Conservation (phyloP, 345 rosid genomes). For the Rhodomyrtus tomentosa region DNA sequence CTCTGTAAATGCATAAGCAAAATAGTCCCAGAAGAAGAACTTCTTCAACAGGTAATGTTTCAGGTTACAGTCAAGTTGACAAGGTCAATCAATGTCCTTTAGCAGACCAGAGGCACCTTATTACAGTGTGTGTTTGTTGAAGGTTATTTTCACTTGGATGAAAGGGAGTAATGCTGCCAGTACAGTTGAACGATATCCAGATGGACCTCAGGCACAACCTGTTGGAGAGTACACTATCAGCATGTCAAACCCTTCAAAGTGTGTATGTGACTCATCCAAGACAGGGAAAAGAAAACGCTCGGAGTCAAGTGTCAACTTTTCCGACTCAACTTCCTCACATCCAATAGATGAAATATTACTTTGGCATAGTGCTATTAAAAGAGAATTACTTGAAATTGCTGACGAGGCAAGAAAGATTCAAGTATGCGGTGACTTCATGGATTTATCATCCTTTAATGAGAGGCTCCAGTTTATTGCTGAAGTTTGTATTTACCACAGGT, state of each 20-base stretch:
- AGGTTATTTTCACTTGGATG: constrained; percentile 88
- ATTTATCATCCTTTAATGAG: constrained; percentile 67
- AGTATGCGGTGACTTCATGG: constrained; percentile 59
- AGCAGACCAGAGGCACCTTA: background rate
- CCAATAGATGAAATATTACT: constrained; percentile 81
- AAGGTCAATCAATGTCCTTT: background rate
- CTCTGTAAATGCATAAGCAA: constrained; percentile 37
- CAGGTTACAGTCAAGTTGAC: background rate
- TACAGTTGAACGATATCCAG: constrained; percentile 10
- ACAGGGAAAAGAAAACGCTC: constrained; percentile 61
- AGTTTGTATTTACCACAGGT: constrained; percentile 92
- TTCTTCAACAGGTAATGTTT: constrained; percentile 46
- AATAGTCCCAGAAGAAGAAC: constrained; percentile 51
- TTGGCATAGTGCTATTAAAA: constrained; percentile 85
- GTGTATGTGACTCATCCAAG: constrained; percentile 46
- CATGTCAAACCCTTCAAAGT: constrained; percentile 20
- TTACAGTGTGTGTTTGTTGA: constrained; percentile 1
- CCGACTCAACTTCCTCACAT: constrained; percentile 18
- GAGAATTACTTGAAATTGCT: constrained; percentile 71
- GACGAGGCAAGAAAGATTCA: constrained; percentile 76
- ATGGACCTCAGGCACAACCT: constrained; percentile 19
- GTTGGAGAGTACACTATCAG: constrained; percentile 25
- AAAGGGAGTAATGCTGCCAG: constrained; percentile 24
- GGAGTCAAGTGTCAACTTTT: constrained; percentile 25
- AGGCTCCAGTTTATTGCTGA: constrained; percentile 82